Evolutionary conservation across 2,329 filamentous ascomycete genomes (phyloP), one percentile per base, ranked within the genome.

Genomic region (Verticillium dahliae): DNA sequence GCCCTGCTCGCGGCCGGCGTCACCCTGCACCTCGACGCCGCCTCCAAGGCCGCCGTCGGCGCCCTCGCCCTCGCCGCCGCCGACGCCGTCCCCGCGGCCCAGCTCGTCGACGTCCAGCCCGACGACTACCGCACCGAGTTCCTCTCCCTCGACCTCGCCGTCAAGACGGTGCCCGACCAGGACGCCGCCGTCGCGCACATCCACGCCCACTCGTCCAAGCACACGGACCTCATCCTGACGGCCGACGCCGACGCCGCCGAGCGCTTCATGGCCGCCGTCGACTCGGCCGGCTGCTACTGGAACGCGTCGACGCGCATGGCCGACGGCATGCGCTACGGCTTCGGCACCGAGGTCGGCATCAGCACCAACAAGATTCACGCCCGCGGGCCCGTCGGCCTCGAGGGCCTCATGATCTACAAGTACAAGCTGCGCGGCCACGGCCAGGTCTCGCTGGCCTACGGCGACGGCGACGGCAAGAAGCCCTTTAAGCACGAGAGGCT

Each of bases 281-380:
- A 98, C 76, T 91, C 92, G 34, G 90, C 92, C 0, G 94, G 93
- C 59, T 93, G 94, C 18, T 99, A 96, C 81, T 97, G 94, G 92
- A 99, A 99, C 73, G 91, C 92, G 7, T 96, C 91, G 31, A 97
- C 92, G 9, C 86, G 95, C 58, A 94, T 99, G 78, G 92, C 93
- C 6, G 95, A 99, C 74, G 95, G 95, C 7, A 97, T 96, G 90
- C 85, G 95, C 52, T 98, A 96, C 73, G 95, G 95, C 7, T 99
- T 99, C 76, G 95, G 95, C 57, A 98, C 95, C 0, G 95, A 99
- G 77, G 95, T 99, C 31, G 95, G 95, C 60, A 98, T 99, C 76
- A 96, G 91, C 78, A 99, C 95, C 58, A 99, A 97, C 81, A 99
- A 98, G 81, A 97, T 99, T 66, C 95, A 99, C 73, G 90, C 91